These are phyloP conservation scores for Coemansia sp. DNA, from an alignment of 371 early-diverging fungal genomes.

Conservation along the genomic window DNA sequence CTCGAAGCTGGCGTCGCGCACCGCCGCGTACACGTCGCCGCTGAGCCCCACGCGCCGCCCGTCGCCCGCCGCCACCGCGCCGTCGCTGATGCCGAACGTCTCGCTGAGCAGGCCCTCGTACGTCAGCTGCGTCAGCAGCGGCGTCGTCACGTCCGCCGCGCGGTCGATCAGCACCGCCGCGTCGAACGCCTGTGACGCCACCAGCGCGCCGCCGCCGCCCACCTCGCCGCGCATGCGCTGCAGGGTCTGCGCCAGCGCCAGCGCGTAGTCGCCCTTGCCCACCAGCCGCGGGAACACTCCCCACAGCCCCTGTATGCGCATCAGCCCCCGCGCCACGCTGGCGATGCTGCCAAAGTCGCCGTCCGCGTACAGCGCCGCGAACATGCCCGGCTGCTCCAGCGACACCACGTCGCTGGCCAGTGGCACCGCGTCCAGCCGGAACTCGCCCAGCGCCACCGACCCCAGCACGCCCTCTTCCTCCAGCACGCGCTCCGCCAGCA, in stretches of 20 bases:
- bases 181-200: constrained; percentile 73
- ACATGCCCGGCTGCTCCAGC: constrained; percentile 78
- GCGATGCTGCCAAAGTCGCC: constrained; percentile 80
- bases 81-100: constrained; percentile 64
- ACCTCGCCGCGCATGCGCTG: constrained; percentile 81
- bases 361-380: constrained; percentile 81
- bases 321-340: constrained; percentile 76
- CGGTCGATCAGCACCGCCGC: constrained; percentile 90
- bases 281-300: constrained; percentile 86
- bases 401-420: constrained; percentile 89
- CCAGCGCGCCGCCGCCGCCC: constrained; percentile 51
- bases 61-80: constrained; percentile 57
- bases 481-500: constrained; percentile 82
- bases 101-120: constrained; percentile 93
- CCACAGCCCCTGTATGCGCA: constrained; percentile 82
- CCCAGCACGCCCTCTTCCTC: constrained; percentile 91
- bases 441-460: constrained; percentile 79
- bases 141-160: constrained; percentile 84
- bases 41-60: constrained; percentile 70
- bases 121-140: constrained; percentile 89
- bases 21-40: constrained; percentile 68
- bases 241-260: constrained; percentile 77
- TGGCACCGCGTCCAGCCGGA: constrained; percentile 85
- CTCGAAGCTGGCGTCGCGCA: constrained; percentile 87
- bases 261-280: constrained; percentile 86